Evolutionary conservation across 1,284 basidiomycete genomes (phyloP), one percentile per base, ranked within the genome.

Genomic region (Rhodotorula sp.): DNA sequence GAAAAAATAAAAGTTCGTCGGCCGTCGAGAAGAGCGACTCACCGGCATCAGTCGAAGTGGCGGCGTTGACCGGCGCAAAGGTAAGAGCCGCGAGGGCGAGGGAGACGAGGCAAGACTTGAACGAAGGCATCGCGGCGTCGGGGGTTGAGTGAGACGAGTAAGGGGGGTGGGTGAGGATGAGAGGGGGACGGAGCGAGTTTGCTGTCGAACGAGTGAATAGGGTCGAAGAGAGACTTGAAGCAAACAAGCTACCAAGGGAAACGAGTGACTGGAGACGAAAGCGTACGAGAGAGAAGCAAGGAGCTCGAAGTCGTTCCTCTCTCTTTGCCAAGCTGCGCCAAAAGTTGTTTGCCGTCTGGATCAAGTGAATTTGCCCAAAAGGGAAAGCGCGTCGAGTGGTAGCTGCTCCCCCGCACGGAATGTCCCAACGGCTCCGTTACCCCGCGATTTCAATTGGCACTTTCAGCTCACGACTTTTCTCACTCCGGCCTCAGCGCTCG

Each of bases 41-140:
- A 48, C 49, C 15, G 33, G 7, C 46, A 8, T 44, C 20, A 18
- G 64, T 62, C 48, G 24, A 33, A 22, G 62, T 57, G 33, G 60
- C 22, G 33, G 67, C 67, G 46, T 48, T 45, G 67, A 94, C 82
- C 0, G 93, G 93, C 0, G 88, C 89, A 69, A 95, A 82, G 65
- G 96, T 87, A 86, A 93, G 89, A 86, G 91, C 81, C 85, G 91
- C 95, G 64, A 96, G 84, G 63, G 93, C 82, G 84, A 96, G 93
- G 0, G 93, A 90, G 65, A 95, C 87, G 71, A 95, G 67, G 67
- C 58, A 51, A 64, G 70, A 49, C 67, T 72, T 72, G 70, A 72
- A 45, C 51, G 70, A 63, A 60, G 70, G 70, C 70, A 72, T 72
- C n/a, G 49, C 46, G 59, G 59, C 26, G 48, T 6, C 42, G 22